phyloP scores from a whole-genome alignment of 1,284 basidiomycete species.

The Somion occarium region DNA sequence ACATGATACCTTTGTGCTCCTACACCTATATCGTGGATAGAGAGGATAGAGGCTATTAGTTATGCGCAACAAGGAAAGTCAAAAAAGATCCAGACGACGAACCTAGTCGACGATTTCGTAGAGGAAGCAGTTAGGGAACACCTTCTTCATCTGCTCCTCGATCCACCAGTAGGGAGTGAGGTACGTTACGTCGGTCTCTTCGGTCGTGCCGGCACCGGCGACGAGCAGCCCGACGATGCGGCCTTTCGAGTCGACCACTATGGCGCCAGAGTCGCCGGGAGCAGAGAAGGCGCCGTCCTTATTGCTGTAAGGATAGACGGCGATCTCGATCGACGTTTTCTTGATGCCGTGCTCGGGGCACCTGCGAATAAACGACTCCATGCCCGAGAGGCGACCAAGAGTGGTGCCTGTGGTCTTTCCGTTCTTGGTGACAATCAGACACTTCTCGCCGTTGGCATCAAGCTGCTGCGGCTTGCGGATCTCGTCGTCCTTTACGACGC shows the following conservation, averaged over 20 bases:
- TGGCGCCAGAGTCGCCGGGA: conserved; percentile 17
- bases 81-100: too few relatives aligned
- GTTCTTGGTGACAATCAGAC: conserved; percentile 22
- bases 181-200: conserved; percentile 22
- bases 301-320: conserved; percentile 13
- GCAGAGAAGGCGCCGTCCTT: conserved; percentile 24
- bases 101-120: too few relatives aligned
- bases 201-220: conserved; percentile 18
- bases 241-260: conserved; percentile 21
- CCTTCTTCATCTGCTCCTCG: conserved; percentile 20
- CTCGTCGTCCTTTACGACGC: conserved; percentile 16
- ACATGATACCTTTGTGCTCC: too few relatives aligned
- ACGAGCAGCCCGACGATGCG: conserved; percentile 25
- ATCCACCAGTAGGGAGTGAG: conserved; percentile 24
- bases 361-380: conserved; percentile 21
- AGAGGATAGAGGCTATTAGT: too few relatives aligned
- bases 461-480: conserved; percentile 21
- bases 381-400: conserved; percentile 25
- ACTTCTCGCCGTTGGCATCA: conserved; percentile 29
- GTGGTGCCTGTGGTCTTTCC: conserved; percentile 18
- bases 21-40: too few relatives aligned
- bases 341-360: conserved; percentile 15
- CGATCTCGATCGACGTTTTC: conserved; percentile 16
- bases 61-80: too few relatives aligned
- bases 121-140: conserved; percentile 19